phyloP scores from a whole-genome alignment of 129 eudicot genomes.

The Tanacetum coccineum region DNA sequence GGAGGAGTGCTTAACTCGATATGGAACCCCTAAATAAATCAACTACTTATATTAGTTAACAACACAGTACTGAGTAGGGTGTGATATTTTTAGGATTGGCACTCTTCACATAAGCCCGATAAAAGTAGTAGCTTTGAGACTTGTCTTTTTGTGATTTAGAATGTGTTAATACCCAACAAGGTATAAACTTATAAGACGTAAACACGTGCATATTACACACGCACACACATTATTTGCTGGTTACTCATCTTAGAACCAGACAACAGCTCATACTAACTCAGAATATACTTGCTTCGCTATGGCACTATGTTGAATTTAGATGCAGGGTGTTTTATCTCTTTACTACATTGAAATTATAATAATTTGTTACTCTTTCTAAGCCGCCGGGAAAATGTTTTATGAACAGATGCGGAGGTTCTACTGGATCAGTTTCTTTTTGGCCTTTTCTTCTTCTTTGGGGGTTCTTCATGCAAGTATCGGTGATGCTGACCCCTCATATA shows the following conservation, averaged over 20 bases:
- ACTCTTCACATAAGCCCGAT: too few species aligned
- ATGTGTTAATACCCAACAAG: background rate
- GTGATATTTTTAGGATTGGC: too few species aligned
- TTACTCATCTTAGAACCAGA: background rate
- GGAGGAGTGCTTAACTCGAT: too few species aligned
- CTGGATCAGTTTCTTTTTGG: constrained; percentile 42
- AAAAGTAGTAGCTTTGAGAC: too few species aligned
- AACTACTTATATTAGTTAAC: too few species aligned
- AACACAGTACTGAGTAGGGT: too few species aligned
- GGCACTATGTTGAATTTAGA: background rate
- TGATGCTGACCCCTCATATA: constrained; percentile 69
- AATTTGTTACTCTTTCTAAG: background rate
- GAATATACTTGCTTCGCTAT: too few species aligned
- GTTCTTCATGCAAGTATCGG: constrained; percentile 71
- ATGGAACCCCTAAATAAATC: too few species aligned
- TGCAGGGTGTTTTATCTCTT: constrained; percentile 1
- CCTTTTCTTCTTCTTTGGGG: constrained; percentile 38
- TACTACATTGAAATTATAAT: background rate
- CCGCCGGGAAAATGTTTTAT: constrained; percentile 11
- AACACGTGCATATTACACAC: background rate
- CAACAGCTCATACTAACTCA: constrained; percentile 10
- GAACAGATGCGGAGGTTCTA: constrained; percentile 50
- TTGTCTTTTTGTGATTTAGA: too few species aligned
- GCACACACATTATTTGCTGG: background rate
- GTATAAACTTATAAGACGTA: background rate